phyloP scores from a whole-genome alignment of 1,284 basidiomycete species.

The Puccinia polysora region DNA sequence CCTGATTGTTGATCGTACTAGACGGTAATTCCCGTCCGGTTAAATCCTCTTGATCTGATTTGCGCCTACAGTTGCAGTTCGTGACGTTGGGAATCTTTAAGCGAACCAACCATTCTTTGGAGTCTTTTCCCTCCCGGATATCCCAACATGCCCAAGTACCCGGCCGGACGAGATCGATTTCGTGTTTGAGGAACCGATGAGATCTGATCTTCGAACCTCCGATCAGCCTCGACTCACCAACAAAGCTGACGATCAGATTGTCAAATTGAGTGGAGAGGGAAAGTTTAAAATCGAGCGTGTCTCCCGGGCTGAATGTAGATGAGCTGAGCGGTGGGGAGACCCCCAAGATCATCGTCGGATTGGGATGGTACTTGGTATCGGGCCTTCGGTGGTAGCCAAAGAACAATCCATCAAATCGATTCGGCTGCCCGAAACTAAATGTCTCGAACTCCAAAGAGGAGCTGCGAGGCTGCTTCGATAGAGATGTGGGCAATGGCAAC shows the following conservation, averaged over 20 bases:
- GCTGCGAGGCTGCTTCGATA: background rate
- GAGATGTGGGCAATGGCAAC: background rate
- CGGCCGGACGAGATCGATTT: slow-evolving; percentile 4
- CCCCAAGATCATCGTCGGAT: slow-evolving; percentile 13
- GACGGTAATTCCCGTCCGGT: slow-evolving; percentile 6
- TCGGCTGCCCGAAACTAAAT: slow-evolving; percentile 18
- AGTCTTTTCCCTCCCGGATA: background rate
- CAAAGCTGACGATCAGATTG: slow-evolving; percentile 20
- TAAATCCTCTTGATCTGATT: background rate
- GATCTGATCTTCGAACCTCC: slow-evolving; percentile 14
- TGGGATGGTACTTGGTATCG: background rate
- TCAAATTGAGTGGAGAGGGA: background rate
- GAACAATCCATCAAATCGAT: slow-evolving; percentile 29
- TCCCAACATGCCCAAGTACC: slow-evolving; percentile 15
- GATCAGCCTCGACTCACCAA: slow-evolving; percentile 11
- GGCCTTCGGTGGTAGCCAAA: slow-evolving; percentile 16
- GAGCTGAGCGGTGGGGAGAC: slow-evolving; percentile 23
- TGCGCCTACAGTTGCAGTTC: slow-evolving; percentile 15
- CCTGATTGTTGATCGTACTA: slow-evolving; percentile 15
- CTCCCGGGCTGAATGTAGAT: slow-evolving; percentile 10
- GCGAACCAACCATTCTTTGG: slow-evolving; percentile 19
- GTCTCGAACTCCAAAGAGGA: background rate
- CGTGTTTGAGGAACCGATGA: slow-evolving; percentile 23
- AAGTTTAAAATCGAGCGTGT: slow-evolving; percentile 13
- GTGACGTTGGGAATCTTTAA: slow-evolving; percentile 9